Percentiles rank a stretch among this genome's conserved stretches.
Evolutionary conservation across 2,329 filamentous ascomycete genomes (phyloP).

Genomic region (Pseudogymnoascus sp.): DNA sequence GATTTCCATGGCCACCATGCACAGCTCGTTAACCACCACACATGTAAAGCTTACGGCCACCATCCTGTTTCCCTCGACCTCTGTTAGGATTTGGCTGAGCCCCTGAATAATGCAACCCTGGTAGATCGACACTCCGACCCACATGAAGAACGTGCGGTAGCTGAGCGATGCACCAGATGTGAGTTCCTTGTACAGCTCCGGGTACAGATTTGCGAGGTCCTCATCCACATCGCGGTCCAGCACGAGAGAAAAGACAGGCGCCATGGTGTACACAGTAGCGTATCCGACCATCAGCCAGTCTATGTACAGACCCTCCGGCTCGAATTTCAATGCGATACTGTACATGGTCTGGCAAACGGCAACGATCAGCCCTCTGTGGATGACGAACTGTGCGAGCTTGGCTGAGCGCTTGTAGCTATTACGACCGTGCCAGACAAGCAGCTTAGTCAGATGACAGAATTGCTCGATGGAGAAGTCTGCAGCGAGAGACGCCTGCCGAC

Average conservation of each 20-base stretch:
- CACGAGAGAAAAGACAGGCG: conserved; percentile 86
- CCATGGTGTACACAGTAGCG: conserved; percentile 90
- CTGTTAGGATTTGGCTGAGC: conserved; percentile 80
- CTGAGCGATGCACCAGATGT: conserved; percentile 79
- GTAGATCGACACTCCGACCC: conserved; percentile 92
- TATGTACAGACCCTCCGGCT: conserved; percentile 89
- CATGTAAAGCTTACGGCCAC: conserved; percentile 88
- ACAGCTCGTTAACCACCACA: conserved; percentile 84
- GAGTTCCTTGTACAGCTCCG: conserved; percentile 96
- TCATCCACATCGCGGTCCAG: conserved; percentile 95
- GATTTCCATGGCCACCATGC: conserved; percentile 96
- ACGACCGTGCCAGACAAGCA: conserved; percentile 97
- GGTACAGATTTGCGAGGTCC: conserved; percentile 86
- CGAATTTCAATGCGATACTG: conserved; percentile 85
- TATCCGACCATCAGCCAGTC: conserved; percentile 98
- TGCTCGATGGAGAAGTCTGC: conserved; percentile 96
- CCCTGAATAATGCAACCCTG: conserved; percentile 94
- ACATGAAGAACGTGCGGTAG: conserved; percentile 93
- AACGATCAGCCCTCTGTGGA: conserved; percentile 93
- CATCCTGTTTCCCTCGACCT: conserved; percentile 68
- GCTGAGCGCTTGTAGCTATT: conserved; percentile 96
- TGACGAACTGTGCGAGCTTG: conserved; percentile 96
- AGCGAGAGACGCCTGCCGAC: conserved; percentile 85
- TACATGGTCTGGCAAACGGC: conserved; percentile 96
- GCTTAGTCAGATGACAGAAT: conserved; percentile 89